Evolutionary conservation across 495 filamentous ascomycete genomes (phyloP).

Genomic region (Pyronema domesticum): DNA sequence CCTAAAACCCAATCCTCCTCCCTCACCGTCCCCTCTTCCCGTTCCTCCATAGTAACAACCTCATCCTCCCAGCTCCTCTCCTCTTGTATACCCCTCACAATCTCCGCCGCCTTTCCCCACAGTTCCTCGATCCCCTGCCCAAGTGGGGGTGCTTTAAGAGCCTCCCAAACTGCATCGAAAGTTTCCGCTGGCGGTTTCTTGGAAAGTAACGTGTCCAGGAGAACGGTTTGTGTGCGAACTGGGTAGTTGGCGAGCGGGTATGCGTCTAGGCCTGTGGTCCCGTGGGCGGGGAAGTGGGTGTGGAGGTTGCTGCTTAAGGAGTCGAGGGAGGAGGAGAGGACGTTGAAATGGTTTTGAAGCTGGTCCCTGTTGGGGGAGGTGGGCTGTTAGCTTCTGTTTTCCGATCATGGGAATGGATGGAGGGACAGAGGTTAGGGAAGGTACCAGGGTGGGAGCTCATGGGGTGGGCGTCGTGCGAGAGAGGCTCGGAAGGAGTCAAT

Average conservation of each 20-base stretch:
- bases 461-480: constrained; percentile 30
- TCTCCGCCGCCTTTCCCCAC: constrained; percentile 12
- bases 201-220: constrained; percentile 39
- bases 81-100: constrained; percentile 30
- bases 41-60: constrained; percentile 26
- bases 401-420: not conserved
- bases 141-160: not conserved
- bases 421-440: not conserved
- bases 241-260: constrained; percentile 48
- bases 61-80: constrained; percentile 29
- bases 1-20: constrained; percentile 15
- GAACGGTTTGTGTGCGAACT: constrained; percentile 33
- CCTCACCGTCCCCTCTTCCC: constrained; percentile 12
- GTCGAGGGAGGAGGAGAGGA: constrained; percentile 33
- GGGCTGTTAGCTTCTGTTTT: not conserved
- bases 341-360: constrained; percentile 16
- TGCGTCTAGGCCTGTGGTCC: constrained; percentile 32
- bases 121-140: constrained; percentile 10
- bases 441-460: constrained; percentile 45
- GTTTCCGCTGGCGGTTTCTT: constrained; percentile 34
- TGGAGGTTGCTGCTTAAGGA: constrained; percentile 38
- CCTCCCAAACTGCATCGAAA: not conserved
- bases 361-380: constrained; percentile 8
- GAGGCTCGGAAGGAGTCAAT: constrained; percentile 36
- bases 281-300: constrained; percentile 35